Conservation (phyloP, 208 protist species). For the Porcisia deanei region DNA sequence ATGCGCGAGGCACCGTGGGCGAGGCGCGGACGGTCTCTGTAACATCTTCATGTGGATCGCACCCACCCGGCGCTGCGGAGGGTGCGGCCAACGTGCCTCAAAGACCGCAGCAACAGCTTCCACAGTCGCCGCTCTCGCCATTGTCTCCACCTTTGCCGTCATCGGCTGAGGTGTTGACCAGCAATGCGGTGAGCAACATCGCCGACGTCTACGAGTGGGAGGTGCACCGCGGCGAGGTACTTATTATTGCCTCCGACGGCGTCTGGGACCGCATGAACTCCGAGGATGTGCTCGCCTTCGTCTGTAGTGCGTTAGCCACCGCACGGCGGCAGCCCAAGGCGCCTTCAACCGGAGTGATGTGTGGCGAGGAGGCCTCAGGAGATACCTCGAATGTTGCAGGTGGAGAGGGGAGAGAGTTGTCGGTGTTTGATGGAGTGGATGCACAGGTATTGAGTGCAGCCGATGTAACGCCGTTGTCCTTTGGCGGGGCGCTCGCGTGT, state of each 20-base stretch:
- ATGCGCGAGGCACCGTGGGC: background rate
- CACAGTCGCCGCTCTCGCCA: conserved; percentile 1
- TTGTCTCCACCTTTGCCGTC: background rate
- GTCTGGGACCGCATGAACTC: conserved; percentile 79
- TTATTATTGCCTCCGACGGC: conserved; percentile 77
- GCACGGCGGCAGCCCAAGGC: background rate
- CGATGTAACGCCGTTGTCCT: background rate
- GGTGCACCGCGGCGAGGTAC: conserved; percentile 63
- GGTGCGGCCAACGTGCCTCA: background rate
- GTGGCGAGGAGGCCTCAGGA: background rate
- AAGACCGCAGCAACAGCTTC: background rate
- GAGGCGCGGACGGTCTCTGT: background rate
- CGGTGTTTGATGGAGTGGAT: background rate
- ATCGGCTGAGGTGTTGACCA: background rate
- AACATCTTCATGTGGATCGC: background rate
- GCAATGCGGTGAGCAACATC: conserved; percentile 73
- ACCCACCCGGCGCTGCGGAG: background rate
- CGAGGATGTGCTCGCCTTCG: conserved; percentile 58
- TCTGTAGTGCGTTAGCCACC: conserved; percentile 17
- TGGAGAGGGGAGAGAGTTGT: background rate
- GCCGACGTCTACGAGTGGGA: conserved; percentile 71
- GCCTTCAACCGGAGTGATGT: background rate
- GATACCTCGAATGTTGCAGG: background rate
- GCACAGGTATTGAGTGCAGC: background rate
- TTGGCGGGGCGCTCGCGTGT: background rate